Conservation (phyloP, 139 green algal species). For the Raphidocelis subcapitata region DNA sequence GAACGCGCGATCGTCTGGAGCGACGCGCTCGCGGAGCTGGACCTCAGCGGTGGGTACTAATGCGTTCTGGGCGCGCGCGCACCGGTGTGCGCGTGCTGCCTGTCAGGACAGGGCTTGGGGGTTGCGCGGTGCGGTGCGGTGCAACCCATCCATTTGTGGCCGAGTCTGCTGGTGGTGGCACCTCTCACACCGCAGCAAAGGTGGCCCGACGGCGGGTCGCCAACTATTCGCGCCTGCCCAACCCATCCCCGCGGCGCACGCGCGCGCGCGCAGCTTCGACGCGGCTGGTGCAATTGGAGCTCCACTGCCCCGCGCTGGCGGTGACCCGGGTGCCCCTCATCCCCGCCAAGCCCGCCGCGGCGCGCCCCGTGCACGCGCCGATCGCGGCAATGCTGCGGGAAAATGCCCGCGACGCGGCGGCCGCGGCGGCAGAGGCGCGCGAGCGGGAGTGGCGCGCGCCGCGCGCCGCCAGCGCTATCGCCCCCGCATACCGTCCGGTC, state of each 20-base stretch:
- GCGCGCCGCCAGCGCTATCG: conserved; percentile 43
- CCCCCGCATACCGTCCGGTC: conserved; percentile 23
- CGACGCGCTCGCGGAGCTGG: conserved; percentile 61
- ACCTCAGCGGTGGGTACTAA: conserved; percentile 44
- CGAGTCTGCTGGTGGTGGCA: no score
- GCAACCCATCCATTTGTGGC: no score
- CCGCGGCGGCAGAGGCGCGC: conserved; percentile 38
- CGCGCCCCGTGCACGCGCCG: conserved; percentile 39
- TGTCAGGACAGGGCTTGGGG: no score
- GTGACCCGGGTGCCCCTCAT: conserved; percentile 38
- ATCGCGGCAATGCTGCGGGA: conserved; percentile 54
- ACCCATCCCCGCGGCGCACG: no score
- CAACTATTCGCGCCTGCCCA: no score
- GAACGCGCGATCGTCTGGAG: conserved; percentile 71
- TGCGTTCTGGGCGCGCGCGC: no score
- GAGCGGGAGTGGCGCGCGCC: conserved; percentile 37
- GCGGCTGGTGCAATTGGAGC: conserved; percentile 29
- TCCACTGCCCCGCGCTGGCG: conserved; percentile 33
- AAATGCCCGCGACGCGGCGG: conserved; percentile 33
- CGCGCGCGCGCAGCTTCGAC: neutral
- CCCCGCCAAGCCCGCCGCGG: conserved; percentile 44
- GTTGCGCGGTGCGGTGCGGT: no score
- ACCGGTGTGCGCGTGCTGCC: no score
- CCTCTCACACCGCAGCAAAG: no score
- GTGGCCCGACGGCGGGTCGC: no score